phyloP scores from a whole-genome alignment of 2,329 filamentous ascomycete genomes.

The Zelopaecilomyces penicillatus region DNA sequence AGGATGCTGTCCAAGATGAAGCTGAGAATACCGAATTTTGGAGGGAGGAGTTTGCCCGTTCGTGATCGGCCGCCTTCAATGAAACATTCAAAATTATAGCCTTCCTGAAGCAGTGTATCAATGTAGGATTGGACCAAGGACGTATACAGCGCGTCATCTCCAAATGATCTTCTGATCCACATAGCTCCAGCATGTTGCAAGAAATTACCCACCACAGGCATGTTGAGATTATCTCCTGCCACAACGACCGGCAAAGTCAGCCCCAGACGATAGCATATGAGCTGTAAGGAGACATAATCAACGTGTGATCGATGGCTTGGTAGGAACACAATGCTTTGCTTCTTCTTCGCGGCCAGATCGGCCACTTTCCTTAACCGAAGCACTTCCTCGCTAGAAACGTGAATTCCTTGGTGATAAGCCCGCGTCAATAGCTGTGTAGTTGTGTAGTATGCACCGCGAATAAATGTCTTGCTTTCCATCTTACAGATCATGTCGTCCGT shows the following conservation, averaged over 20 bases:
- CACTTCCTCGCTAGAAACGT: conserved; percentile 92
- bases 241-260: conserved; percentile 86
- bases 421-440: conserved; percentile 79
- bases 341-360: conserved; percentile 71
- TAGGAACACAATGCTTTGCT: conserved; percentile 92
- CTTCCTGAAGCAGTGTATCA: conserved; percentile 80
- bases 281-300: conserved; percentile 88
- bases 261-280: conserved; percentile 91
- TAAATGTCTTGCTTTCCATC: conserved; percentile 91
- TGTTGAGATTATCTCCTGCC: conserved; percentile 92
- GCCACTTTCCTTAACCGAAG: conserved; percentile 74
- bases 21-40: conserved; percentile 90
- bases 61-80: conserved; percentile 90
- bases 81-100: conserved; percentile 95
- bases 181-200: conserved; percentile 94
- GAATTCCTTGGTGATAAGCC: conserved; percentile 94
- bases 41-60: conserved; percentile 86
- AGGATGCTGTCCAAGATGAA: conserved; percentile 88
- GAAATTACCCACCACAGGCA: conserved; percentile 82
- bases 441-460: conserved; percentile 85
- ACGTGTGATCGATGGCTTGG: conserved; percentile 93
- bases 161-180: conserved; percentile 91
- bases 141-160: conserved; percentile 81
- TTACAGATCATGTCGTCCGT: conserved; percentile 98
- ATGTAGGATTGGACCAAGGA: conserved; percentile 96